Percentiles rank a stretch among this genome's conserved stretches.
Conservation (phyloP, 2,329 filamentous ascomycete species). For the Cercospora zeae-maydis region DNA sequence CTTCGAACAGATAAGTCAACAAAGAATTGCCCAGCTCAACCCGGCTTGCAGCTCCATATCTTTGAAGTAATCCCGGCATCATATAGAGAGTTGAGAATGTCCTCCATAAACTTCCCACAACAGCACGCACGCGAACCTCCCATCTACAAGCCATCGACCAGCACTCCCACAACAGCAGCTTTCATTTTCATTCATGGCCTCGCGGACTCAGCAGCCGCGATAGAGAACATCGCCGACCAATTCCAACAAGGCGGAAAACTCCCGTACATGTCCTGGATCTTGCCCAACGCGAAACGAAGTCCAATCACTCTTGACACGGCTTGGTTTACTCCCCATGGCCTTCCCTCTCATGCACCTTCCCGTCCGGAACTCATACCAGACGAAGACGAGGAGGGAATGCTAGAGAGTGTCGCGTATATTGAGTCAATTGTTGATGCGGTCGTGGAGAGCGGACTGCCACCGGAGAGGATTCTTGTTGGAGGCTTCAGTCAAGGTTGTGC, state of each 20-base stretch:
- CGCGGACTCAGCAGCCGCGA: conserved; percentile 44
- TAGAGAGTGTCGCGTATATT: conserved; percentile 41
- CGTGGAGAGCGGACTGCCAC: conserved; percentile 41
- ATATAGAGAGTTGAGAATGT: background rate
- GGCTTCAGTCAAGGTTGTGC: conserved; percentile 51
- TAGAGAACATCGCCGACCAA: conserved; percentile 44
- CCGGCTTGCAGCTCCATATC: background rate
- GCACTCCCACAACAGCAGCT: conserved; percentile 36
- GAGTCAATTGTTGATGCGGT: conserved; percentile 44
- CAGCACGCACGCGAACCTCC: conserved; percentile 17
- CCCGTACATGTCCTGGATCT: conserved; percentile 46
- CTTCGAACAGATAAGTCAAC: background rate
- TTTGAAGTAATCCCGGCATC: background rate
- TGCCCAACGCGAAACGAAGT: conserved; percentile 48
- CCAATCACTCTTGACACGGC: conserved; percentile 44
- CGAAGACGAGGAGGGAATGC: conserved; percentile 48
- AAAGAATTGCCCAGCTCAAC: no score
- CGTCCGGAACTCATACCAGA: conserved; percentile 45
- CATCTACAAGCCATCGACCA: conserved; percentile 36
- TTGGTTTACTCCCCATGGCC: conserved; percentile 44
- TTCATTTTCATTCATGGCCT: conserved; percentile 43
- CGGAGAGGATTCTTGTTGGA: conserved; percentile 45
- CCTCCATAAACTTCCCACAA: background rate
- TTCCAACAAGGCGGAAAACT: conserved; percentile 47
- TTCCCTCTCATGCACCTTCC: conserved; percentile 38